These are phyloP conservation scores for Linaria vulgaris DNA, from an alignment of 257 asterid genomes.

Conservation along the genomic window DNA sequence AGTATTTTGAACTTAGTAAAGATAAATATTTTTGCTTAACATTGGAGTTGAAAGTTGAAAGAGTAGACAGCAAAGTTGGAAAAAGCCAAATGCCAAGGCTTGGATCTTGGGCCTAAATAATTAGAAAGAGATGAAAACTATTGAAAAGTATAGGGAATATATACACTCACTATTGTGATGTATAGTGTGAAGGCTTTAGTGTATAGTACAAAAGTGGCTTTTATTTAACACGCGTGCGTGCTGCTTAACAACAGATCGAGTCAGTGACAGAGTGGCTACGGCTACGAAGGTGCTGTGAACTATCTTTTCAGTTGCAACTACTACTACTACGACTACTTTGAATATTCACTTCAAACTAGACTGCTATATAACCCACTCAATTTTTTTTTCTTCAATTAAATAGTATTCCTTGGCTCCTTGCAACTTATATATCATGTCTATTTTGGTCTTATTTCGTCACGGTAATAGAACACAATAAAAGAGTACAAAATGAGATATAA, in stretches of 20 bases:
- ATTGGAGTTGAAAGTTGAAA: conserved; percentile 6
- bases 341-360: too few relatives aligned
- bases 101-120: conserved; percentile 40
- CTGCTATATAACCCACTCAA: too few relatives aligned
- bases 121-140: conserved; percentile 24
- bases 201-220: background rate
- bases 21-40: background rate
- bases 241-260: conserved; percentile 9
- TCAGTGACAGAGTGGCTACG: conserved; percentile 34
- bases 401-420: too few relatives aligned
- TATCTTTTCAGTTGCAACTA: conserved; percentile 25
- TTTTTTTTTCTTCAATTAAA: too few relatives aligned
- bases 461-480: too few relatives aligned
- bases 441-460: too few relatives aligned
- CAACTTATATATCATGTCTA: too few relatives aligned
- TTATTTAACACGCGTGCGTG: conserved; percentile 43
- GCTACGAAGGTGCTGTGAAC: conserved; percentile 20
- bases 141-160: conserved; percentile 8
- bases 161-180: background rate
- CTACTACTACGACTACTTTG: background rate
- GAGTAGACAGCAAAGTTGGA: conserved; percentile 8
- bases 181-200: background rate
- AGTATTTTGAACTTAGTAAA: conserved; percentile 9
- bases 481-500: too few relatives aligned
- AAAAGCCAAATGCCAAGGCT: conserved; percentile 61